phyloP scores from a whole-genome alignment of 2,329 filamentous ascomycete genomes.

The Stenocarpella maydis region DNA sequence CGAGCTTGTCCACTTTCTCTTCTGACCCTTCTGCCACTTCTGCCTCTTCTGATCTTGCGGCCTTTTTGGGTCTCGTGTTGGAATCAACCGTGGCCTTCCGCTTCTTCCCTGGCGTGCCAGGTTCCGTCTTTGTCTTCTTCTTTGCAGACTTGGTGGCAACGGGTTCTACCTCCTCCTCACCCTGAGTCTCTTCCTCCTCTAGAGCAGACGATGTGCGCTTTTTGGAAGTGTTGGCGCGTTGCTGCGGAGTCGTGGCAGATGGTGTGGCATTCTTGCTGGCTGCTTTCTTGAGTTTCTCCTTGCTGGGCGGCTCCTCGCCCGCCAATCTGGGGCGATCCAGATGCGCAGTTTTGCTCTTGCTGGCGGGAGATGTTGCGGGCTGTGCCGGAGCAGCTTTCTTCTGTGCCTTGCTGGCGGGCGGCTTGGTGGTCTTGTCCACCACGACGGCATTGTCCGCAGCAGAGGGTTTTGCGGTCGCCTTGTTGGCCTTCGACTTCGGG shows the following conservation, averaged over 20 bases:
- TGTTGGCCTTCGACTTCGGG: background rate
- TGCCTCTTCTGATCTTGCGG: background rate
- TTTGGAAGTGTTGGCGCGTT: constrained; percentile 29
- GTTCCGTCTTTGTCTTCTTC: constrained; percentile 18
- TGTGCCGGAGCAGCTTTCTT: constrained; percentile 20
- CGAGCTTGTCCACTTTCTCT: background rate
- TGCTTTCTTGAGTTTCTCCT: background rate
- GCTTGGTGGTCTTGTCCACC: background rate
- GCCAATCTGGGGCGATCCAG: background rate
- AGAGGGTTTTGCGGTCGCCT: background rate
- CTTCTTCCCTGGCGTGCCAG: background rate
- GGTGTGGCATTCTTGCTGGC: constrained; percentile 36
- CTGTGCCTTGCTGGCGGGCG: constrained; percentile 28
- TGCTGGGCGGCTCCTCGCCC: background rate
- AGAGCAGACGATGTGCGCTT: constrained; percentile 60
- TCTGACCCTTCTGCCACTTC: background rate
- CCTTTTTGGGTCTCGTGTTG: background rate
- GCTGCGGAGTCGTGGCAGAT: constrained; percentile 38
- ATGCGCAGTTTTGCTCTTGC: constrained; percentile 34
- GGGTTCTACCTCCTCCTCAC: background rate
- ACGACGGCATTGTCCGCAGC: background rate
- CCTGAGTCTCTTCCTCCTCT: constrained; percentile 14
- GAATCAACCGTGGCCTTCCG: constrained; percentile 12
- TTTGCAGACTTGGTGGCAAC: background rate
- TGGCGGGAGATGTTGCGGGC: background rate